Evolutionary conservation across 805 yeast species (phyloP).

Genomic region (Kodamaea neixiangensis): DNA sequence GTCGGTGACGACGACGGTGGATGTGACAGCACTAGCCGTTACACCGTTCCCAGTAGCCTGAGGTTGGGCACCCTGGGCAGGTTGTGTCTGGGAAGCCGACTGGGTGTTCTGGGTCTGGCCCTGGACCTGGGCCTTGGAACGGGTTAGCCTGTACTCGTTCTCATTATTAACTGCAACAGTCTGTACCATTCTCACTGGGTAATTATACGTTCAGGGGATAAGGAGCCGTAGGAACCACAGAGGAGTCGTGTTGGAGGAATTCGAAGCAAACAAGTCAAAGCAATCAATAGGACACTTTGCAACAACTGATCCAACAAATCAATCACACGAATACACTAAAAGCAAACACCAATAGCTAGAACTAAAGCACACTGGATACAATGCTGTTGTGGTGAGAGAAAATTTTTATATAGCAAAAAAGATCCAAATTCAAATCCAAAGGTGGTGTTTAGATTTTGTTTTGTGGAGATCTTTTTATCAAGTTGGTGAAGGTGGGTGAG

Average conservation of each 20-base stretch:
- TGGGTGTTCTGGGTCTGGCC: not conserved
- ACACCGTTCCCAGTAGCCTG: not conserved
- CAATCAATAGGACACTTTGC: not conserved
- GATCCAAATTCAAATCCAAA: slow-evolving; percentile 3
- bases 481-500: not conserved
- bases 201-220: not conserved
- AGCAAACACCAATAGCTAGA: not conserved
- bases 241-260: not conserved
- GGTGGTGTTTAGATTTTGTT: slow-evolving; percentile 3
- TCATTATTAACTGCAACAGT: slow-evolving; percentile 30
- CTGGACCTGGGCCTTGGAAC: slow-evolving; percentile 24
- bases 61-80: not conserved
- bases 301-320: not conserved
- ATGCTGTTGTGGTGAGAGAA: not conserved
- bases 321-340: not conserved
- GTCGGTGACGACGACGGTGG: slow-evolving; percentile 1
- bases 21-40: not conserved
- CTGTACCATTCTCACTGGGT: slow-evolving; percentile 14
- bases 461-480: slow-evolving; percentile 2
- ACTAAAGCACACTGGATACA: not conserved
- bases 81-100: not conserved
- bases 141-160: slow-evolving; percentile 38
- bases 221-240: too few relatives aligned
- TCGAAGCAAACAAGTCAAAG: not conserved
- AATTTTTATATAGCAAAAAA: slow-evolving; percentile 2